Evolutionary conservation across 2,329 filamentous ascomycete species (phyloP).

Genomic region (Colletotrichum filicis): DNA sequence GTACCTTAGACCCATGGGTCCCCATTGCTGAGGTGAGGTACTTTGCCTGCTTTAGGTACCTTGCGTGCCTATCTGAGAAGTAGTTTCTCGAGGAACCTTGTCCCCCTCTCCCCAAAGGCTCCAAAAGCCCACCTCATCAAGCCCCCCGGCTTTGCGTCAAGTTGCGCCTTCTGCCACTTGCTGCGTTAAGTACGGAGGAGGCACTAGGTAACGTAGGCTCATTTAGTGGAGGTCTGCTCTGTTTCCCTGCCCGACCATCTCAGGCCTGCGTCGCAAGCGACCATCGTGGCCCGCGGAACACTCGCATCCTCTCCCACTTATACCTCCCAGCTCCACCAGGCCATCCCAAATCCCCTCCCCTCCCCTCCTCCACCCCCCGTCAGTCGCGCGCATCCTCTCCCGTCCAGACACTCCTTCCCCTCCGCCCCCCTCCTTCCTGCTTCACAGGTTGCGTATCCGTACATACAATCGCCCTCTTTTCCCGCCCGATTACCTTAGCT

Average conservation of each 20-base stretch:
- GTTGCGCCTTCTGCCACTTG: not conserved
- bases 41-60: not conserved
- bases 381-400: not conserved
- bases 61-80: not conserved
- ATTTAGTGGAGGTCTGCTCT: too few relatives aligned
- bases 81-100: not conserved
- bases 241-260: not conserved
- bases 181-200: too few relatives aligned
- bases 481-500: not conserved
- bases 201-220: too few relatives aligned
- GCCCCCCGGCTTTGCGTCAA: not conserved
- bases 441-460: not conserved
- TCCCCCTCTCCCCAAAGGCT: not conserved
- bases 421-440: not conserved
- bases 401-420: slow-evolving; percentile 11
- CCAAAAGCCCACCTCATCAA: not conserved
- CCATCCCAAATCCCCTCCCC: not conserved
- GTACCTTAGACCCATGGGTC: too few relatives aligned
- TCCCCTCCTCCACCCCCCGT: not conserved
- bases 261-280: slow-evolving; percentile 6
- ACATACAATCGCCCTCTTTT: slow-evolving; percentile 8
- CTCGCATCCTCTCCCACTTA: slow-evolving; percentile 20
- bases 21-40: not conserved
- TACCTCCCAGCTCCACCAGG: slow-evolving; percentile 1
- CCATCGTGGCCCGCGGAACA: slow-evolving; percentile 15